Percentiles rank a stretch among this genome's conserved stretches.
phyloP scores from a whole-genome alignment of 2,329 filamentous ascomycete species.

The Pyrenophora graminea region DNA sequence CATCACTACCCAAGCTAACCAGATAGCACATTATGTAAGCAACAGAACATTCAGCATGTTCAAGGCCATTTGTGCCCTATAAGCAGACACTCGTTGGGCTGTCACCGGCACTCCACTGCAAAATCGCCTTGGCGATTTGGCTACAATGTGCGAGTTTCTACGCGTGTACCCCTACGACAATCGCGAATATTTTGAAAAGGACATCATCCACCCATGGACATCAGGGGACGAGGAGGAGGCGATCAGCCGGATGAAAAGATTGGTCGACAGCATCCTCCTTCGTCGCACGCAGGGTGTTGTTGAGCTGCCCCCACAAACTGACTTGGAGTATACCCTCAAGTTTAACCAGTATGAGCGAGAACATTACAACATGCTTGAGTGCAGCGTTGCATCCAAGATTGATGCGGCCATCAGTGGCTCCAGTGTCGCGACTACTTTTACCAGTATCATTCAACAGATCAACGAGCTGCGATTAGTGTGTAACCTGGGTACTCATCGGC shows the following conservation, averaged over 20 bases:
- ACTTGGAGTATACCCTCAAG: slow-evolving; percentile 20
- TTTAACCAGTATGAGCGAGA: not conserved
- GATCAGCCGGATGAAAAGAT: slow-evolving; percentile 45
- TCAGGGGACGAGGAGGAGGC: slow-evolving; percentile 45
- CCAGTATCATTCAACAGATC: slow-evolving; percentile 49
- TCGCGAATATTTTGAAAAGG: slow-evolving; percentile 44
- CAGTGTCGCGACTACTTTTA: not conserved
- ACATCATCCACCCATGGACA: slow-evolving; percentile 48
- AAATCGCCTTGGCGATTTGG: slow-evolving; percentile 23
- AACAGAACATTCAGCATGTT: slow-evolving; percentile 26
- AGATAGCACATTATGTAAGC: slow-evolving; percentile 23
- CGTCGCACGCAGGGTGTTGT: slow-evolving; percentile 49
- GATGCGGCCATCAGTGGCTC: not conserved
- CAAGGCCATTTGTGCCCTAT: slow-evolving; percentile 43
- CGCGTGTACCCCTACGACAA: slow-evolving; percentile 30
- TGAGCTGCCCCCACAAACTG: slow-evolving; percentile 43
- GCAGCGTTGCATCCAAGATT: not conserved
- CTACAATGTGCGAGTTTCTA: slow-evolving; percentile 23
- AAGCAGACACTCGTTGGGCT: slow-evolving; percentile 56
- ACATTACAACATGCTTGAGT: not conserved
- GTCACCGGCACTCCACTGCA: slow-evolving; percentile 53
- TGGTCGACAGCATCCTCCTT: slow-evolving; percentile 48
- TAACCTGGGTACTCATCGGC: slow-evolving; percentile 46
- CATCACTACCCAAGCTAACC: too few relatives aligned
- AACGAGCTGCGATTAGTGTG: slow-evolving; percentile 54